A percentile compares a stretch with the other conserved stretches of the same genome.
These are phyloP conservation scores for Mycena leptocephala DNA, from an alignment of 768 basidiomycete species.

Conservation along the genomic window DNA sequence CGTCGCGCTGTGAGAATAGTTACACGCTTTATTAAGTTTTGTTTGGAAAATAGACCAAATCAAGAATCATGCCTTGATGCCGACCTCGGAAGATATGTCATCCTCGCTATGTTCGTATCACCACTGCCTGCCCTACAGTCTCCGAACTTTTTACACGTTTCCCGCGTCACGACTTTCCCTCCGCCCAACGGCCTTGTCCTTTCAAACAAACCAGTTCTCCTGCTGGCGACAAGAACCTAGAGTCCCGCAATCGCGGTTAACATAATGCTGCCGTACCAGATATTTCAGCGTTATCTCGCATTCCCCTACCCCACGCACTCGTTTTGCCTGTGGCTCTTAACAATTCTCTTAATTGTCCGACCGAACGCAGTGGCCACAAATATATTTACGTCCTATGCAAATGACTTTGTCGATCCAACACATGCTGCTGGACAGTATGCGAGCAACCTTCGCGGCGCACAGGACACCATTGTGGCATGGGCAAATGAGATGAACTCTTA, in stretches of 20 bases:
- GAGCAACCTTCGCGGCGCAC: constrained; percentile 59
- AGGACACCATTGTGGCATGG: constrained; percentile 64
- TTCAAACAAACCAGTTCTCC: neutral
- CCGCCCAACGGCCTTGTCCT: too few relatives aligned
- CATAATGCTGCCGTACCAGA: neutral
- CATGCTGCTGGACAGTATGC: constrained; percentile 60
- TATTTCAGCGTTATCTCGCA: neutral
- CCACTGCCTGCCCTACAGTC: too few relatives aligned
- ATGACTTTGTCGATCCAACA: constrained; percentile 70
- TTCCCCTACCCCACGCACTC: neutral
- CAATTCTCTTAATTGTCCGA: neutral
- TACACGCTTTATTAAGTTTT: too few relatives aligned
- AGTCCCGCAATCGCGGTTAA: neutral
- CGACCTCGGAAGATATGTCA: too few relatives aligned
- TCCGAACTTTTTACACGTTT: too few relatives aligned
- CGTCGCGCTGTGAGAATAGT: too few relatives aligned
- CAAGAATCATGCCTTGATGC: too few relatives aligned
- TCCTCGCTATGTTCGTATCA: too few relatives aligned
- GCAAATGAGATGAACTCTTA: constrained; percentile 59
- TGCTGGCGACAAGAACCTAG: neutral
- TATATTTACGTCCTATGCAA: constrained; percentile 61
- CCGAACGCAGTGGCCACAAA: constrained; percentile 6
- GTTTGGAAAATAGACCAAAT: too few relatives aligned
- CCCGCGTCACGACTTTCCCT: too few relatives aligned
- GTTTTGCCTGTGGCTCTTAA: neutral